Percentiles rank a stretch among this genome's conserved stretches.
These are phyloP conservation scores for Lagenidium giganteum DNA, from an alignment of 352 stramenopile genomes.

Conservation along the genomic window DNA sequence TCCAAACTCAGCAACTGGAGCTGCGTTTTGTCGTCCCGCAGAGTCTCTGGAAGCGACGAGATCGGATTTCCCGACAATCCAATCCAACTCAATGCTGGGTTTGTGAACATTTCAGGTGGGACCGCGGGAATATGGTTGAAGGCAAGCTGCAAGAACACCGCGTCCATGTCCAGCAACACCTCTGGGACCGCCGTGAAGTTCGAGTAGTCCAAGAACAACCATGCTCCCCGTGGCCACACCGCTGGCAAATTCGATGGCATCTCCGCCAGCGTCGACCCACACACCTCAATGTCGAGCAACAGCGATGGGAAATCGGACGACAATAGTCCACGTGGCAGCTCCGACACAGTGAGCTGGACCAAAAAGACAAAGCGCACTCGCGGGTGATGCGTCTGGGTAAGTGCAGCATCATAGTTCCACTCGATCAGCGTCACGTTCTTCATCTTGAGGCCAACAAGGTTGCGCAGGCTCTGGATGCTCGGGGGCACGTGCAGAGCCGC, in stretches of 20 bases:
- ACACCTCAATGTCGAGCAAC: not conserved
- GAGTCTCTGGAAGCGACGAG: no score
- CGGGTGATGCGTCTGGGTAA: conserved; percentile 18
- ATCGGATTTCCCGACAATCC: no score
- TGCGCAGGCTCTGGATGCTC: conserved; percentile 17
- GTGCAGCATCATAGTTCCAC: conserved; percentile 19
- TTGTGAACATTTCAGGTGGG: no score
- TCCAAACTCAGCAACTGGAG: no score
- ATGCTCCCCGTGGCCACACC: not conserved
- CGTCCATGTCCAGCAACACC: not conserved
- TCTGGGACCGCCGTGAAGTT: not conserved
- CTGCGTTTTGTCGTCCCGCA: no score
- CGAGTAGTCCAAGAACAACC: not conserved
- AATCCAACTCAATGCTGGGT: no score
- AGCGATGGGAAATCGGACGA: not conserved
- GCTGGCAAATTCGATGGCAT: not conserved
- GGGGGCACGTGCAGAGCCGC: conserved; percentile 17
- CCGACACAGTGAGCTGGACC: not conserved
- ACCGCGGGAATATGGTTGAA: no score
- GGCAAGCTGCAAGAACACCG: no score
- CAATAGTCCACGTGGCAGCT: not conserved
- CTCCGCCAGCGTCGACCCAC: not conserved
- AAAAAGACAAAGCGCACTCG: conserved; percentile 1
- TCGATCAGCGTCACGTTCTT: conserved; percentile 29
- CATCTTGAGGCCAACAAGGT: conserved; percentile 26